Evolutionary conservation across 2,329 filamentous ascomycete species (phyloP).

Genomic region (Colletotrichum sp.): DNA sequence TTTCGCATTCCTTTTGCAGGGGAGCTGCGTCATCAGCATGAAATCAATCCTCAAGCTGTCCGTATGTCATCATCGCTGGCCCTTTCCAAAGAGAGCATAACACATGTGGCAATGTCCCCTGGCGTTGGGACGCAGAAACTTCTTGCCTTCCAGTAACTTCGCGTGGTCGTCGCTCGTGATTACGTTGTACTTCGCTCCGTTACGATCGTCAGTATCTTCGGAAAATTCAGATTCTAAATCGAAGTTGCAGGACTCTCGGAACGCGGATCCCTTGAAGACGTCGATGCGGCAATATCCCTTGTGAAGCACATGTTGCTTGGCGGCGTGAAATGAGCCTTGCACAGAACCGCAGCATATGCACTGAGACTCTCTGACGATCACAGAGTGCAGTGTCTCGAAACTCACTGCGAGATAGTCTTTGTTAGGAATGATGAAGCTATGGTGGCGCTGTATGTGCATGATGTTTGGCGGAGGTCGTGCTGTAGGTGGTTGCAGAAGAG

Average conservation of each 20-base stretch:
- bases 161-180: background rate
- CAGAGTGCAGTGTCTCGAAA: slow-evolving; percentile 47
- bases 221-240: background rate
- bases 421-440: slow-evolving; percentile 50
- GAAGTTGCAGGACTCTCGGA: slow-evolving; percentile 42
- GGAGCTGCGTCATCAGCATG: fast-evolving
- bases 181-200: background rate
- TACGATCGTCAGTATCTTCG: background rate
- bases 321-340: slow-evolving; percentile 44
- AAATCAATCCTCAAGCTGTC: fast-evolving
- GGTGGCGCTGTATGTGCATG: slow-evolving; percentile 52
- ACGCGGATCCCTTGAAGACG: slow-evolving; percentile 37
- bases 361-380: slow-evolving; percentile 53
- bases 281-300: slow-evolving; percentile 54
- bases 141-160: background rate
- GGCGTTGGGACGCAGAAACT: background rate
- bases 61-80: background rate
- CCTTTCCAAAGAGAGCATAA: background rate
- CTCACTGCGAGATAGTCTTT: slow-evolving; percentile 46
- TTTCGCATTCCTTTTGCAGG: background rate
- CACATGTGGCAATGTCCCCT: background rate
- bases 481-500: slow-evolving; percentile 45
- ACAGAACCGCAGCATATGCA: slow-evolving; percentile 55
- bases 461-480: slow-evolving; percentile 36
- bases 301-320: slow-evolving; percentile 55